A percentile compares a stretch with the other conserved stretches of the same genome.
phyloP scores from a whole-genome alignment of 345 rosid species.

The Sonneratia caseolaris region DNA sequence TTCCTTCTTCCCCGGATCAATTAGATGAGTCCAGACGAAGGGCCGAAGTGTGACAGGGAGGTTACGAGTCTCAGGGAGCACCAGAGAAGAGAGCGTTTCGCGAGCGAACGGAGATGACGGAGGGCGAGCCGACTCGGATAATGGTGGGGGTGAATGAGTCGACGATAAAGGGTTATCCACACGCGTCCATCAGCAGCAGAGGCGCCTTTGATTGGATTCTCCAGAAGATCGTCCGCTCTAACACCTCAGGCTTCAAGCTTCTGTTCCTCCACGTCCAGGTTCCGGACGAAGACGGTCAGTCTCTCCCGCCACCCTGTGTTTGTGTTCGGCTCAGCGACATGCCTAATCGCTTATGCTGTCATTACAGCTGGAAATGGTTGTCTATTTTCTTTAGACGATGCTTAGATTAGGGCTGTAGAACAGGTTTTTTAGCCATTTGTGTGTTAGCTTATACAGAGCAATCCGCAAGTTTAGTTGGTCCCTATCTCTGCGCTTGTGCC shows the following conservation, averaged over 20 bases:
- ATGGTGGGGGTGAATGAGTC: slow-evolving; percentile 88
- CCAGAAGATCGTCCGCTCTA: slow-evolving; percentile 72
- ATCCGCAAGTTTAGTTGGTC: neutral
- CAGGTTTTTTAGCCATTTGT: neutral
- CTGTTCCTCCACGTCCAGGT: slow-evolving; percentile 95
- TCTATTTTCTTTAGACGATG: neutral
- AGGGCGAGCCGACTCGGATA: slow-evolving; percentile 52
- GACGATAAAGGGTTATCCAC: slow-evolving; percentile 77
- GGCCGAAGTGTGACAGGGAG: neutral
- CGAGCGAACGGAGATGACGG: neutral
- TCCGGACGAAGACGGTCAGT: slow-evolving; percentile 84
- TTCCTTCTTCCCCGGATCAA: neutral
- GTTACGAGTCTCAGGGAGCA: neutral
- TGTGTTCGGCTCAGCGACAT: no score
- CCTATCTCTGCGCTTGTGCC: neutral
- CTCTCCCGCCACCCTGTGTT: neutral
- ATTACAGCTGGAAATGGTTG: neutral
- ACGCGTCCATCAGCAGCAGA: slow-evolving; percentile 86
- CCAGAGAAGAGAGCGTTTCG: neutral
- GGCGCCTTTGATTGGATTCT: slow-evolving; percentile 94
- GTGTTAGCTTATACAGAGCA: neutral
- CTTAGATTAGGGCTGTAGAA: neutral
- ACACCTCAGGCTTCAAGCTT: slow-evolving; percentile 66
- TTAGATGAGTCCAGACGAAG: neutral
- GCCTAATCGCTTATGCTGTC: neutral